Base-by-base conservation (phyloP, 176 grass and related monocot genomes). In the Aegilops sharonensis region DNA sequence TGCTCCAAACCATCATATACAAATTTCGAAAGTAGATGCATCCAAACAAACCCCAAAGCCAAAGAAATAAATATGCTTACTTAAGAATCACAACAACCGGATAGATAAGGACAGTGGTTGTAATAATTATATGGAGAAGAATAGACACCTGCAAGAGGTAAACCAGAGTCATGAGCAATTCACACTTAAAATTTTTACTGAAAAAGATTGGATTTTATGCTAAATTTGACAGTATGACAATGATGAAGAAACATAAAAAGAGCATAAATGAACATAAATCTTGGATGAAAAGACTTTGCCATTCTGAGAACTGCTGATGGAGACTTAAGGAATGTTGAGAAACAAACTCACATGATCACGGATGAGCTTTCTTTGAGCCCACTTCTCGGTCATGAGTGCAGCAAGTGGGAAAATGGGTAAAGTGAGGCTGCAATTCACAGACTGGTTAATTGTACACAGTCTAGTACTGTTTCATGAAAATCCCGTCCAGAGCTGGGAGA, bases 11-110 rank as follows among this genome's bases (percentile, higher is more conserved):
- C 79, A 86, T 50, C 59, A 86, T 80, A 86, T 69, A 89, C 23
- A 86, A 75, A 88, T 87, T 29, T 79, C 48, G 81, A 76, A 85
- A 88, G 37, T 77, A 88, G 70, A 91, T 85, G 77, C 31, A 88
- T 81, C 62, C 77, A 89, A 79, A 92, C 39, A 81, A 87, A 87
- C 75, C 70, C 62, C 80, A 87, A 87, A 68, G 20, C 10, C 9
- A 29, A 78, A 59, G 13, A 27, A 83, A 25, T 57, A 88, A 61
- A 64, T 56, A 86, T 75, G 15, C 92, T 92, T 94, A 98, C 97
- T 88, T 95, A 81, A 98, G 90, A 94, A 95, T 98, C 40, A 98
- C 91, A 73, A 89, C 89, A 87, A 85, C 87, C 75, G 97, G 97
- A 95, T 92, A 96, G 39, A 88, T 23, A 74, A 98, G 84, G 76